Conservation (phyloP, 2,329 filamentous ascomycete genomes). For the Elsinoe batatas region DNA sequence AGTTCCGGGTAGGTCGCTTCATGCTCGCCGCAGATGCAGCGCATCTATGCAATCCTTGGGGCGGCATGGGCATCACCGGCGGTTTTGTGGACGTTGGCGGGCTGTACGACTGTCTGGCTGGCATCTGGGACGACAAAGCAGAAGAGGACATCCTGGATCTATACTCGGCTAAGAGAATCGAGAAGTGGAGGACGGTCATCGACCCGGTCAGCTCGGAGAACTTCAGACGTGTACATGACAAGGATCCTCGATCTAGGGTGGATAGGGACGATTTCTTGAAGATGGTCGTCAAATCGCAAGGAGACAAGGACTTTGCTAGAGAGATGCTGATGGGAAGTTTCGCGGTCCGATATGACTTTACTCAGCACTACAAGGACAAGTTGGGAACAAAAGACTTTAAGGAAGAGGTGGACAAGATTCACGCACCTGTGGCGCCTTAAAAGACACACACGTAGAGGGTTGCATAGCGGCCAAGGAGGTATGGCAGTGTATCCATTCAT, state of each 20-base stretch:
- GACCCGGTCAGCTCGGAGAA: slow-evolving; percentile 24
- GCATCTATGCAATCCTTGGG: slow-evolving; percentile 26
- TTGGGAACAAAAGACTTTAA: slow-evolving; percentile 7
- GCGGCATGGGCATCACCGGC: slow-evolving; percentile 21
- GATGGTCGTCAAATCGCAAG: slow-evolving; percentile 17
- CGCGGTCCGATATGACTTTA: slow-evolving; percentile 16
- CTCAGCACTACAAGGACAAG: slow-evolving; percentile 19
- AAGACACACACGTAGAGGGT: background rate
- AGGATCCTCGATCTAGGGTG: slow-evolving; percentile 15
- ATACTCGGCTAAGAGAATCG: slow-evolving; percentile 28
- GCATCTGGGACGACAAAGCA: slow-evolving; percentile 18
- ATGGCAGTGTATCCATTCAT: background rate
- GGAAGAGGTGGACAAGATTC: slow-evolving; percentile 4
- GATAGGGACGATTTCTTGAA: slow-evolving; percentile 20
- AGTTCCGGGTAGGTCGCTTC: slow-evolving; percentile 26
- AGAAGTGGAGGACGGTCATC: slow-evolving; percentile 28
- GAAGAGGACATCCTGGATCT: slow-evolving; percentile 25
- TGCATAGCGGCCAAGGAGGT: background rate
- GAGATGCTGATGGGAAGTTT: slow-evolving; percentile 20
- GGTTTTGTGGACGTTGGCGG: slow-evolving; percentile 22
- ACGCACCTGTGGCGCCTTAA: background rate
- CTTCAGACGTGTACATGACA: slow-evolving; percentile 18
- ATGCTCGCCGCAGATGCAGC: slow-evolving; percentile 33
- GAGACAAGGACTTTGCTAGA: slow-evolving; percentile 17
- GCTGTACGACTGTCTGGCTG: slow-evolving; percentile 20